phyloP scores from a whole-genome alignment of 2,329 filamentous ascomycete species.

The Cytospora piceae region DNA sequence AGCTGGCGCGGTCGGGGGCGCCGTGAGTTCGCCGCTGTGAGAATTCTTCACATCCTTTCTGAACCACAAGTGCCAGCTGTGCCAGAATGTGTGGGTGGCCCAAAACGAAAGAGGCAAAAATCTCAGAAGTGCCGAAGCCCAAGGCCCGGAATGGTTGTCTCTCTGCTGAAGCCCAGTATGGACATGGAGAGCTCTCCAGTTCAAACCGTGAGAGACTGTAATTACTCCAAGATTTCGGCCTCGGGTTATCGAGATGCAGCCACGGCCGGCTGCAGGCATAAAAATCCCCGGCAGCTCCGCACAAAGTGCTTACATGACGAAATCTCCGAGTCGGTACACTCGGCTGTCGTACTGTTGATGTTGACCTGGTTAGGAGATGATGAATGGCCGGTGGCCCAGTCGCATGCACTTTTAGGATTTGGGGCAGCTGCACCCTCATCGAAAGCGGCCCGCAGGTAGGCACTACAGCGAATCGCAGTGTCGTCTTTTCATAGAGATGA shows the following conservation, averaged over 20 bases:
- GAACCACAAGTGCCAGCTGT: too few species aligned
- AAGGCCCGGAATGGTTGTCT: too few species aligned
- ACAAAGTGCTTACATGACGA: constrained; percentile 1
- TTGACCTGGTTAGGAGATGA: neutral
- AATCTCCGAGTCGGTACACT: neutral
- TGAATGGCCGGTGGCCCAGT: neutral
- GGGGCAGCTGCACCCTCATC: neutral
- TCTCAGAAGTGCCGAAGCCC: too few species aligned
- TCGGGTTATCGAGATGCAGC: neutral
- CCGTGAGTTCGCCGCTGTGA: neutral
- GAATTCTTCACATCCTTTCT: too few species aligned
- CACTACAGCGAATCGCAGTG: constrained; percentile 8
- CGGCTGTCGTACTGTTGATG: neutral
- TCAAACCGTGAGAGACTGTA: neutral
- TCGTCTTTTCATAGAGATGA: neutral
- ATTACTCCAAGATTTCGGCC: too few species aligned
- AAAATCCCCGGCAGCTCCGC: neutral
- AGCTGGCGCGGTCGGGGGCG: neutral
- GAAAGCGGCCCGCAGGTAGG: neutral
- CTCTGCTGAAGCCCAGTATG: neutral
- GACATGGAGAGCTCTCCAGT: neutral
- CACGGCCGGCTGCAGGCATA: neutral
- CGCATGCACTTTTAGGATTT: neutral
- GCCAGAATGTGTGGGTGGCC: too few species aligned
- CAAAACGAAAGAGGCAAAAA: too few species aligned